Evolutionary conservation across 2,329 filamentous ascomycete species (phyloP), one percentile per base, ranked within the genome.

Genomic region (Cercospora citrullina): DNA sequence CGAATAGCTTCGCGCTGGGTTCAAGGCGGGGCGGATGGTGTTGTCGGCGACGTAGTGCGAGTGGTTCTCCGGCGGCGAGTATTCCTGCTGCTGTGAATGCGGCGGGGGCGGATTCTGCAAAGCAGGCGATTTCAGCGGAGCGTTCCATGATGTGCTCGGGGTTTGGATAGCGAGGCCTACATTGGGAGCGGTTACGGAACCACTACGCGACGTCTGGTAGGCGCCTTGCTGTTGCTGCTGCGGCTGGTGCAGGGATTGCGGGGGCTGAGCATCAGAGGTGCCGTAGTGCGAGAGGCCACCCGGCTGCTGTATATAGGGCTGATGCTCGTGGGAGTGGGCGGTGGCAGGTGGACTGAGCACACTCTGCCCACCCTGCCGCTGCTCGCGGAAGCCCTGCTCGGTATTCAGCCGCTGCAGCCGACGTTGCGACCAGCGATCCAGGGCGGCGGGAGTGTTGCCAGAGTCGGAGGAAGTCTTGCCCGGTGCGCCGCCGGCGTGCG

Each of bases 351-450:
- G 70, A 67, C 67, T 74, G 21, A 69, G 64, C 48, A 76, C 67
- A 21, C 69, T 68, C 53, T 70, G 67, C 21, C 74, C 74, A 63
- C 75, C 76, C 67, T 78, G 76, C 51, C 78, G 73, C 72, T 79
- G 77, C 71, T 79, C 77, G 57, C 78, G 73, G 70, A 79, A 79
- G 69, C 75, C 77, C 68, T 78, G 76, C 76, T 79, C 78, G 66
- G 78, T 79, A 65, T 79, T 78, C 67, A 79, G 70, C 67, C 78
- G 75, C 73, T 79, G 77, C 75, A 79, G 73, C 60, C 77, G 75
- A 64, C 78, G 74, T 70, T 79, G 76, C 68, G 75, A 75, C 74
- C 75, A 79, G 65, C 77, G 76, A 73, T 79, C 77, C 73, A 76
- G 72, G 61, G 70, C 74, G 48, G 31, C 62, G 65, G 69, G 60